These are phyloP conservation scores for Akanthomyces muscarius DNA, from an alignment of 2,329 filamentous ascomycete species.

Conservation along the genomic window DNA sequence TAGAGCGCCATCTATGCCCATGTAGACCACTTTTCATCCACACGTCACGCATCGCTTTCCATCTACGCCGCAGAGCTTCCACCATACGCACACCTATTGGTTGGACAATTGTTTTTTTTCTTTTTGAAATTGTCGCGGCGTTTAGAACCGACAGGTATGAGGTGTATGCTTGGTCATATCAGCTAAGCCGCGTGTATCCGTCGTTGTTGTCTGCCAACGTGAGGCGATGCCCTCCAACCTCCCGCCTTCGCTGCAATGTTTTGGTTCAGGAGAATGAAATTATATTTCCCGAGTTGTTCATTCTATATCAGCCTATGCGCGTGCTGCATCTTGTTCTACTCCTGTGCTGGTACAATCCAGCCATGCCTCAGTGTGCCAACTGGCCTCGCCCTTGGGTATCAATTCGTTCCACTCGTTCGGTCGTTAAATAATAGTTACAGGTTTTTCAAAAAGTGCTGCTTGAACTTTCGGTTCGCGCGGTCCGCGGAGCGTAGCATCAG, in stretches of 20 bases:
- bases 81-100: no score
- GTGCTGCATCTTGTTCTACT: background rate
- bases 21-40: no score
- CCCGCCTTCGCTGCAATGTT: background rate
- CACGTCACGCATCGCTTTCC: no score
- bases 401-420: background rate
- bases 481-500: slow-evolving; percentile 81
- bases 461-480: slow-evolving; percentile 87
- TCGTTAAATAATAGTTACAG: slow-evolving; percentile 44
- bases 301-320: background rate
- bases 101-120: no score
- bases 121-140: no score
- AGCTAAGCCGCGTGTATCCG: background rate
- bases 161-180: background rate
- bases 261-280: background rate
- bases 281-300: background rate
- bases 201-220: no score
- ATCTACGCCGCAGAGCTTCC: no score
- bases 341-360: background rate
- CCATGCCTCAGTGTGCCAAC: background rate
- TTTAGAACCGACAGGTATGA: no score
- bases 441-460: slow-evolving; percentile 72
- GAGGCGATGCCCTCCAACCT: background rate
- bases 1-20: no score
- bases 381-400: background rate